phyloP scores from a whole-genome alignment of 768 basidiomycete species.

The Royoungia palumana region DNA sequence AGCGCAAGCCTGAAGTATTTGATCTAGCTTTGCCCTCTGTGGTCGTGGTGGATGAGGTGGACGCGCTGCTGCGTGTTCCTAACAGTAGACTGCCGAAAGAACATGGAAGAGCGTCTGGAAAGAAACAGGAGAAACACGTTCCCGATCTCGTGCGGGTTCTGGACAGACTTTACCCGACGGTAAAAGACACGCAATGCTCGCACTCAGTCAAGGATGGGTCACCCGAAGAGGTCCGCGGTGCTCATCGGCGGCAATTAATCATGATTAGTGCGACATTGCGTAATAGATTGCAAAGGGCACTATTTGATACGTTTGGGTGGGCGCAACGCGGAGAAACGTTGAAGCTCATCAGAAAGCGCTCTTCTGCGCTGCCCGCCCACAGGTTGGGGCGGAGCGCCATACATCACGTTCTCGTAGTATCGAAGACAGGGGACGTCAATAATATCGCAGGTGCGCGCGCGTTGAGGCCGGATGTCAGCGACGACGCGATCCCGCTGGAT shows the following conservation, averaged over 20 bases:
- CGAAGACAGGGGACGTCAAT: conserved; percentile 45
- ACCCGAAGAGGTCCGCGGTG: conserved; percentile 3
- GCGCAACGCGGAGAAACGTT: conserved; percentile 41
- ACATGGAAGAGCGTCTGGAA: conserved; percentile 34
- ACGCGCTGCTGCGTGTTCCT: conserved; percentile 62
- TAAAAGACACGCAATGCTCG: conserved; percentile 10
- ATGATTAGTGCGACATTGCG: conserved; percentile 71
- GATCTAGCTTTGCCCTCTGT: conserved; percentile 47
- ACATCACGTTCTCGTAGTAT: conserved; percentile 64
- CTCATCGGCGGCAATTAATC: conserved; percentile 53
- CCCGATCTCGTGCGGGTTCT: conserved; percentile 58
- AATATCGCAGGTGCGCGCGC: conserved; percentile 52
- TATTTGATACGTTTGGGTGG: conserved; percentile 60
- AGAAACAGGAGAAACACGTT: conserved; percentile 50
- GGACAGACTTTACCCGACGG: conserved; percentile 49
- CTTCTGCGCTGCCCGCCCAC: conserved; percentile 26
- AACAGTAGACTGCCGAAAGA: conserved; percentile 35
- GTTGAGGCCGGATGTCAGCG: not conserved
- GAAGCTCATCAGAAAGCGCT: conserved; percentile 25
- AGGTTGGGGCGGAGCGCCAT: conserved; percentile 26
- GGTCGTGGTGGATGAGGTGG: conserved; percentile 74
- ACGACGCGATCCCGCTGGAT: not conserved
- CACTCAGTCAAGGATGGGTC: conserved; percentile 5
- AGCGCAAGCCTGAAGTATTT: conserved; percentile 42
- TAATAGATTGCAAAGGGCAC: conserved; percentile 35